These are phyloP conservation scores for Moringa oleifera DNA, from an alignment of 345 rosid species.

Conservation along the genomic window DNA sequence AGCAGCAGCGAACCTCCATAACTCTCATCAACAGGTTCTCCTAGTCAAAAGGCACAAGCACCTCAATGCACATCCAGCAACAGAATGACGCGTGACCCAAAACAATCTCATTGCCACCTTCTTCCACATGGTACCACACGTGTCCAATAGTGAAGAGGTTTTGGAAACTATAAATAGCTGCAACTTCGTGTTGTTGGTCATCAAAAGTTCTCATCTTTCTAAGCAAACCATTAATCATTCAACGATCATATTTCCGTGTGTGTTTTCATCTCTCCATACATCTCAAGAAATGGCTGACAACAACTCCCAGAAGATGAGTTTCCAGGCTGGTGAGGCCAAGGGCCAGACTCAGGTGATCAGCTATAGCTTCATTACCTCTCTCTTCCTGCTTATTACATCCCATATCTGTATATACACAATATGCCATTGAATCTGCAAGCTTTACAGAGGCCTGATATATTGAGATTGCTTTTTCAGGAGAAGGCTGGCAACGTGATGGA, in stretches of 20 bases:
- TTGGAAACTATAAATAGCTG: conserved; percentile 11
- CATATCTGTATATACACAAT: background rate
- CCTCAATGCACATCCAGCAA: too few species aligned
- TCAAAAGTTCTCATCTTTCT: background rate
- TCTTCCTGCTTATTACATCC: background rate
- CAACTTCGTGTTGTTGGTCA: background rate
- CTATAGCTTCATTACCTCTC: background rate
- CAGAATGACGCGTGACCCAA: background rate
- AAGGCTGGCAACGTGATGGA: conserved; percentile 51
- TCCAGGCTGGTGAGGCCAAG: conserved; percentile 48
- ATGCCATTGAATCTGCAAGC: background rate
- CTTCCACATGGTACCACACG: conserved; percentile 2
- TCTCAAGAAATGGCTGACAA: conserved; percentile 27
- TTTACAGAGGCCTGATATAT: too few species aligned
- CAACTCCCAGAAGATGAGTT: conserved; percentile 36
- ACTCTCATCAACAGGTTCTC: too few species aligned
- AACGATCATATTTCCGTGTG: background rate
- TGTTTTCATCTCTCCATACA: conserved; percentile 1
- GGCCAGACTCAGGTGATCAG: conserved; percentile 47
- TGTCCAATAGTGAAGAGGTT: conserved; percentile 1
- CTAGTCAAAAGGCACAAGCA: too few species aligned
- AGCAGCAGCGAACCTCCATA: too few species aligned
- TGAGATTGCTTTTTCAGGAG: conserved; percentile 39
- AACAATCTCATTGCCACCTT: background rate
- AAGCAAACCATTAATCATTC: too few species aligned